Base-by-base conservation (phyloP, 768 basidiomycete species). In the Auricularia cornea region DNA sequence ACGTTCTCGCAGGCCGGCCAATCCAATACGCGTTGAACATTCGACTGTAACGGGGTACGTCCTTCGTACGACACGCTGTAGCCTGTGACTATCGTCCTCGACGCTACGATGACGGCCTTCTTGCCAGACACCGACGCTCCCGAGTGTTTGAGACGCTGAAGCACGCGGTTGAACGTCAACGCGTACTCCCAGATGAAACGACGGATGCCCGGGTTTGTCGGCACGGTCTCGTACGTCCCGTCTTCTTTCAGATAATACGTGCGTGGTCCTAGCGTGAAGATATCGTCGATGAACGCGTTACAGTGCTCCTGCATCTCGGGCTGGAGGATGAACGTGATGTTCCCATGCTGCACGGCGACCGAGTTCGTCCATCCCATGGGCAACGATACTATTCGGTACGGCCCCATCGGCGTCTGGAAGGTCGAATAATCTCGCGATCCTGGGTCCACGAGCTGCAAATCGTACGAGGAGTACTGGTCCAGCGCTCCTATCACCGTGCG, bases 311-410 rank as follows among this genome's bases (percentile, higher is more conserved):
- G 78, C 2, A 82, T 80, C 62, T 81, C 75, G 0, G 70, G 63
- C 56, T 75, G 69, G 0, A 82, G 63, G 3, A 80, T 76, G 32
- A 73, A 73, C 0, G 70, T 70, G 6, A 79, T 69, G 60, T 80
- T 72, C 12, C 72, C 75, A 18, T 81, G 77, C 57, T 79, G 76
- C 1, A 80, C 76, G 0, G 73, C 73, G 0, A 75, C 71, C 0
- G 72, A 75, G 28, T 81, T 80, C 0, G 79, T 79, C 44, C 69
- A 78, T 0, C 79, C 81, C 76, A 78, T 78, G 0, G 78, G 78
- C 0, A 81, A 63, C 0, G 69, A 68, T 1, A 70, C 70, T 0
- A 79, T 68, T 0, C 71, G 66, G 0, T 77, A 62, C 0, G 72
- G 1, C 14, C 78, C 76, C 3, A 77, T 68, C 0, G 76, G 78